Percentiles rank a stretch among this genome's conserved stretches.
These are phyloP conservation scores for Pyrenophora graminea DNA, from an alignment of 2,329 filamentous ascomycete genomes.

Conservation along the genomic window DNA sequence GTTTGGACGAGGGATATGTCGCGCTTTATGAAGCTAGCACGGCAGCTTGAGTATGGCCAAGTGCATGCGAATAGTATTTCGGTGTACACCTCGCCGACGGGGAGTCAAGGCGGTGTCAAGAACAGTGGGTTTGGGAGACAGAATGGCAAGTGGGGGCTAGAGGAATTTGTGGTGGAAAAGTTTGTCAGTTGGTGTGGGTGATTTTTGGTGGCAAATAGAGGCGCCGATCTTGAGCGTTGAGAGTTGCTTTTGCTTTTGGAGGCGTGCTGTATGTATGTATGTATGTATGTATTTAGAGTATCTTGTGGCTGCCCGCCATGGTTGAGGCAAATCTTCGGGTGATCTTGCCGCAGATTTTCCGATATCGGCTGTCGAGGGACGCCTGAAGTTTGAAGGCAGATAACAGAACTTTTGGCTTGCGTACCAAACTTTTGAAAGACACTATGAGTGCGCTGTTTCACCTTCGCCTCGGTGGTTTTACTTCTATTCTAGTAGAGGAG, in stretches of 20 bases:
- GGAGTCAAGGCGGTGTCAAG: slow-evolving; percentile 54
- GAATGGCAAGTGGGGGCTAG: slow-evolving; percentile 48
- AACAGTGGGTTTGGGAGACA: slow-evolving; percentile 52
- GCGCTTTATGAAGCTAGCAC: slow-evolving; percentile 52
- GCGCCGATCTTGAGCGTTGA: not conserved
- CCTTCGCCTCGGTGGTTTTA: too few species aligned
- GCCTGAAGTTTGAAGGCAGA: too few species aligned
- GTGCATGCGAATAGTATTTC: slow-evolving; percentile 55
- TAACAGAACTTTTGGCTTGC: too few species aligned
- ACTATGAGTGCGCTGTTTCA: too few species aligned
- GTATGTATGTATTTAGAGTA: too few species aligned
- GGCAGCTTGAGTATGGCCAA: slow-evolving; percentile 51
- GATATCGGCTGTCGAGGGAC: too few species aligned
- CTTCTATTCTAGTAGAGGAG: too few species aligned
- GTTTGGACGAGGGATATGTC: slow-evolving; percentile 68
- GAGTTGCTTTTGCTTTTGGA: too few species aligned
- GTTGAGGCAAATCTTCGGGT: not conserved
- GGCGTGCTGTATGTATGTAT: too few species aligned
- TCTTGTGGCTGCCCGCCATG: too few species aligned
- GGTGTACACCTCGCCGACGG: slow-evolving; percentile 50
- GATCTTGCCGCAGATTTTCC: not conserved
- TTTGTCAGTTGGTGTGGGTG: slow-evolving; percentile 41
- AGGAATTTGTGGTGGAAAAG: slow-evolving; percentile 49
- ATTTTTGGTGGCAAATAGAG: not conserved
- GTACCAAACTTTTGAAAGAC: too few species aligned